Conservation (phyloP, 345 rosid genomes). For the Raphanus sativus region DNA sequence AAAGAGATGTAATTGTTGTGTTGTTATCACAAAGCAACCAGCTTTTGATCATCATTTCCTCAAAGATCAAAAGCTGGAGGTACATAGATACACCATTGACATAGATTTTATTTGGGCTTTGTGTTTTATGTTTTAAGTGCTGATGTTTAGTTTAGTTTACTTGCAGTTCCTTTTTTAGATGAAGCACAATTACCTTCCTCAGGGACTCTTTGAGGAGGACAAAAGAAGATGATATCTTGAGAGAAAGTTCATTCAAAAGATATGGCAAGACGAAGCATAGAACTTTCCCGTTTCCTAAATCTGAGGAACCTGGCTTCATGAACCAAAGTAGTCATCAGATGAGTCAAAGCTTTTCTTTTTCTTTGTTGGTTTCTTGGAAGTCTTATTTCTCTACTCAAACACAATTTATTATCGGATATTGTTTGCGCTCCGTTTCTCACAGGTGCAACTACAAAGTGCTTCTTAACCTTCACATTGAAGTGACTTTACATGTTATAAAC, state of each 20-base stretch:
- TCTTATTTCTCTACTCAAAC: no score
- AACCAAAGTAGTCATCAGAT: conserved; percentile 92
- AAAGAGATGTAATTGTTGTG: conserved; percentile 81
- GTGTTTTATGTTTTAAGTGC: neutral
- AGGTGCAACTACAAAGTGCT: neutral
- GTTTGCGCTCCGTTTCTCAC: neutral
- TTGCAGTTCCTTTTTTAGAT: neutral
- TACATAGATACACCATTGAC: conserved; percentile 6
- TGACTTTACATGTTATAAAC: neutral
- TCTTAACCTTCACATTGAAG: neutral
- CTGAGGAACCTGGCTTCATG: conserved; percentile 79
- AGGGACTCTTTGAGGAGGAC: conserved; percentile 61
- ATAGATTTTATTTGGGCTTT: neutral
- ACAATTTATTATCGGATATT: no score
- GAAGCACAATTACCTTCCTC: conserved; percentile 80
- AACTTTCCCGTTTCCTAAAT: conserved; percentile 51
- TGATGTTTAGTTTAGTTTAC: neutral
- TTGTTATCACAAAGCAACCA: conserved; percentile 76
- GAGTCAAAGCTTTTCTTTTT: neutral
- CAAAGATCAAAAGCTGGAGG: conserved; percentile 96
- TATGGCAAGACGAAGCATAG: conserved; percentile 68
- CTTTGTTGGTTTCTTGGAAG: neutral
- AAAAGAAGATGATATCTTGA: conserved; percentile 54
- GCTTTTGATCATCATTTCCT: conserved; percentile 95
- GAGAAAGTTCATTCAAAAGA: conserved; percentile 91